A percentile compares a stretch with the other conserved stretches of the same genome.
phyloP scores from a whole-genome alignment of 164 flowering plant species.

The Magnolia sinica region DNA sequence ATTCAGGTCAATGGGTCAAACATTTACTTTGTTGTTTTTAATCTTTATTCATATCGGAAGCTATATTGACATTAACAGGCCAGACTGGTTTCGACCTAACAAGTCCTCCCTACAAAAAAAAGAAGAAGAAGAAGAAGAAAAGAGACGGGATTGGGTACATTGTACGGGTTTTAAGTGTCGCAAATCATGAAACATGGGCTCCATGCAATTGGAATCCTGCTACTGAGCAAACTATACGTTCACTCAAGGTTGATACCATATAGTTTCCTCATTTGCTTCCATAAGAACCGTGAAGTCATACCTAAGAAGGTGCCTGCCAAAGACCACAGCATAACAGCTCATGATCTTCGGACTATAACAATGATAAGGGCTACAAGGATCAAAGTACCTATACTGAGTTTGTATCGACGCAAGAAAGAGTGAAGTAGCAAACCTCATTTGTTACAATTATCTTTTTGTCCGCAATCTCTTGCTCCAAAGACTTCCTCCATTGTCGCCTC shows the following conservation, averaged over 20 bases:
- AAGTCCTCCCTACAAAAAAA: no score
- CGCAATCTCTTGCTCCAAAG: conserved; percentile 51
- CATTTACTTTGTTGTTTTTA: no score
- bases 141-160: no score
- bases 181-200: background rate
- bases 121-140: no score
- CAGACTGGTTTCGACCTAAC: no score
- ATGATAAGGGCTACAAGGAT: background rate
- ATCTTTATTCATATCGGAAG: no score
- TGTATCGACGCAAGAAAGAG: background rate
- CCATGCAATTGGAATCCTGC: background rate
- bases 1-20: no score
- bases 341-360: background rate
- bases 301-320: background rate
- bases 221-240: background rate
- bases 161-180: no score
- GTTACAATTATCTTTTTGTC: conserved; percentile 24
- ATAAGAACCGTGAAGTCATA: no score
- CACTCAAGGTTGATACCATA: background rate
- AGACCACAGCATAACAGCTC: background rate
- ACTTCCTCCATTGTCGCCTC: conserved; percentile 29
- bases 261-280: background rate
- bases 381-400: background rate
- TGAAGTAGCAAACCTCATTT: conserved; percentile 37
- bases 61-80: no score